These are phyloP conservation scores for Kuraishia piskuri DNA, from an alignment of 805 yeast genomes.

Conservation along the genomic window DNA sequence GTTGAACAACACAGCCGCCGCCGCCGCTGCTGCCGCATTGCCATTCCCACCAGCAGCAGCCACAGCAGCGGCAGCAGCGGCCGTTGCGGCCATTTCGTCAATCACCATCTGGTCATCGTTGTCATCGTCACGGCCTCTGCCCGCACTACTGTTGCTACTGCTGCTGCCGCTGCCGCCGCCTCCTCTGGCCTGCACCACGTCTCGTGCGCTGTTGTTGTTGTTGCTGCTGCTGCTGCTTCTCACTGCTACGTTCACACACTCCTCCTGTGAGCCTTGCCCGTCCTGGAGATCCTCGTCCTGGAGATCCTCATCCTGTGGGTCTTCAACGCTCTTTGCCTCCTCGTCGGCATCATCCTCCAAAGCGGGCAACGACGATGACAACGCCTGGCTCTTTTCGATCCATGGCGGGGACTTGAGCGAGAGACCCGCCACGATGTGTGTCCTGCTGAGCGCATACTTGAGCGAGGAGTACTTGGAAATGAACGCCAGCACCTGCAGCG, in stretches of 20 bases:
- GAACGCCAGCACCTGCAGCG: slow-evolving; percentile 84
- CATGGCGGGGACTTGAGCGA: slow-evolving; percentile 26
- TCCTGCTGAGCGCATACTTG: slow-evolving; percentile 64
- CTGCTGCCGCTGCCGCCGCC: background rate
- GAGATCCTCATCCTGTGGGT: background rate
- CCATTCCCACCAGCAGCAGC: background rate
- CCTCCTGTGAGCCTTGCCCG: too few relatives aligned
- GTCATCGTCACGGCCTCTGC: background rate
- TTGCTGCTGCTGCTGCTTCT: too few relatives aligned
- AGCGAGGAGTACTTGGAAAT: slow-evolving; percentile 84
- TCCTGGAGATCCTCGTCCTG: too few relatives aligned
- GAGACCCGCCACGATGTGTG: slow-evolving; percentile 67
- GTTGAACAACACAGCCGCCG: background rate
- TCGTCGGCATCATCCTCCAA: slow-evolving; percentile 1
- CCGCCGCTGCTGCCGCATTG: background rate
- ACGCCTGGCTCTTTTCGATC: background rate
- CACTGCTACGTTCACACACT: too few relatives aligned
- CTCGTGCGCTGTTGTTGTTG: background rate
- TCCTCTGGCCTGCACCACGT: background rate
- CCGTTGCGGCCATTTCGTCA: background rate
- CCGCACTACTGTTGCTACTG: background rate
- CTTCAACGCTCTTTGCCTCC: slow-evolving; percentile 2
- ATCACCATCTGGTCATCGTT: background rate
- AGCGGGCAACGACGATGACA: background rate
- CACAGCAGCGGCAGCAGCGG: background rate